Evolutionary conservation across 805 yeast genomes (phyloP), one percentile per base, ranked within the genome.

Genomic region (Saccharomyces eubayanus): DNA sequence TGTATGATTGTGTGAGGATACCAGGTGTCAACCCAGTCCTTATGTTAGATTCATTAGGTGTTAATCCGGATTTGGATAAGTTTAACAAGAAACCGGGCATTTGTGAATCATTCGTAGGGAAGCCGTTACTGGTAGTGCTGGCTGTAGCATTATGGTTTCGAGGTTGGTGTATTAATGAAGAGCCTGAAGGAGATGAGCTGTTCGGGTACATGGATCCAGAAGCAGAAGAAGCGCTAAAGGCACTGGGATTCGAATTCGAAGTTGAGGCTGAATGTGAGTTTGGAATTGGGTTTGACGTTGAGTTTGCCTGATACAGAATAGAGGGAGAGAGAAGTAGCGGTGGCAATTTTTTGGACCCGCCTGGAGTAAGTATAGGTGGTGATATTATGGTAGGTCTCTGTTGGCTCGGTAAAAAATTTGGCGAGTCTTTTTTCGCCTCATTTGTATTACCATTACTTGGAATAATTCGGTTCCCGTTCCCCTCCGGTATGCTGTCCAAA

Each of bases 1-100:
- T 46, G 31, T 55, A 55, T 6, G 54, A 43, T 6, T 55, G 53
- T 3, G 55, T n/a, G 74, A 77, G 30, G 10, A 61, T 57, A 1
- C 83, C 87, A 0, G 91, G 91, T 0, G 91, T 84, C 28, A 85
- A 66, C 0, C 94, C 92, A 0, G 87, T 75, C 59, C 96, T 75
- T 50, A 88, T 59, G 50, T 82, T 78, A 5, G 89, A 80, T 64
- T 87, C 95, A 66, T 83, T 86, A 2, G 94, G 94, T 0, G 90
- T 84, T 48, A 88, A 72, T 0, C 89, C 92, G 0, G 87, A 69
- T 53, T 73, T 65, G 30, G 72, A 67, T 50, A 70, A 60, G 47
- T 57, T 59, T 21, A 64, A 50, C 21, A 57, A 57, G 28, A 62
- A 60, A 1, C 62, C 58, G 2, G 66, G 60, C 14, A 59, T 55